Percentiles rank a stretch among this genome's conserved stretches.
Evolutionary conservation across 768 basidiomycete species (phyloP).

Genomic region (Mycena epipterygia): DNA sequence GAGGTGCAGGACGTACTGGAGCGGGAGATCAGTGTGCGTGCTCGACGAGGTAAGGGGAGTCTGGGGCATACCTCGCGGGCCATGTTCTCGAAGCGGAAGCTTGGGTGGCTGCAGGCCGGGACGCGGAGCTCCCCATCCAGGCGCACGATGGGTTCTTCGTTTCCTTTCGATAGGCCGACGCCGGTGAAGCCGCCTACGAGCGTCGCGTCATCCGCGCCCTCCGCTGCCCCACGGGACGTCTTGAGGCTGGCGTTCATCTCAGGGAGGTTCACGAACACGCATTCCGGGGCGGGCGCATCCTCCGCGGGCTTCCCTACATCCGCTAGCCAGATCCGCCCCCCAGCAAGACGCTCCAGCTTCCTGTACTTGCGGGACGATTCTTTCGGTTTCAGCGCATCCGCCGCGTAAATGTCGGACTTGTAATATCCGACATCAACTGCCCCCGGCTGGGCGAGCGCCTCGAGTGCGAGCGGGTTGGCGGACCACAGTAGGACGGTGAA

Average conservation of each 20-base stretch:
- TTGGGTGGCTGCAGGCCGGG: conserved; percentile 32
- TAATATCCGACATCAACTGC: conserved; percentile 26
- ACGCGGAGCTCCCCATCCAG: conserved; percentile 33
- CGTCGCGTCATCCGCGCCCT: not conserved
- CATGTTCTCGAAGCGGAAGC: conserved; percentile 30
- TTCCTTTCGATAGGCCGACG: no score
- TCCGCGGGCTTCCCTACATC: conserved; percentile 21
- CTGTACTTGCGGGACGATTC: conserved; percentile 14
- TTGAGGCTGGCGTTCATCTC: not conserved
- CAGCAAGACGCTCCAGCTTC: conserved; percentile 1
- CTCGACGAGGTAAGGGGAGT: not conserved
- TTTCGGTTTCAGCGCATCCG: conserved; percentile 19
- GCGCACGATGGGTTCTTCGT: no score
- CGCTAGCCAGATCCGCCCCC: conserved; percentile 25
- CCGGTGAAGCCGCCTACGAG: conserved; percentile 10
- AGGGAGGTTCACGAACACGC: conserved; percentile 22
- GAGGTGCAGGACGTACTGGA: conserved; percentile 28
- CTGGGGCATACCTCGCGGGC: conserved; percentile 25
- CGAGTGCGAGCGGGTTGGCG: conserved; percentile 19
- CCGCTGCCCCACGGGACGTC: not conserved
- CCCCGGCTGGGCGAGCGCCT: conserved; percentile 32
- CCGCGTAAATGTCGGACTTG: conserved; percentile 27
- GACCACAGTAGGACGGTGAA: conserved; percentile 32
- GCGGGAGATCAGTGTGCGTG: not conserved
- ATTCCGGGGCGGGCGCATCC: conserved; percentile 10